Base-by-base conservation (phyloP, 805 yeast species). In the Torulaspora quercuum region DNA sequence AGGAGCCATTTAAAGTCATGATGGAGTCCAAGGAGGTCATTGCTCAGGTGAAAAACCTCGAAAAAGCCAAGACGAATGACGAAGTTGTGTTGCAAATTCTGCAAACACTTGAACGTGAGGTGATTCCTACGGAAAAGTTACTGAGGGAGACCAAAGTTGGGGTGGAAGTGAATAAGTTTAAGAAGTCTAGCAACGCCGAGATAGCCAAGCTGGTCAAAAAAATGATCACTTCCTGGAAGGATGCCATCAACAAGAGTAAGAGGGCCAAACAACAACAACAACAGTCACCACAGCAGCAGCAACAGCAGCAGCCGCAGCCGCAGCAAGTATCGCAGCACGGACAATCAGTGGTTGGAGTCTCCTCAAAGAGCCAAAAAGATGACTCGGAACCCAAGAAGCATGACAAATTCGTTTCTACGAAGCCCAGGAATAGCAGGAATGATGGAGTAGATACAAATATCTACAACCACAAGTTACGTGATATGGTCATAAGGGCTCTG, bases 101-200 rank as follows among this genome's bases (percentile, higher is more conserved):
- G 46, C 73, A 69, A 27, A 68, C 73, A 15, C 66, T 90, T 43
- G 78, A 82, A 48, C 75, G 72, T 39, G 85, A 84, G 8, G 49
- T 61, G 22, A 84, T 87, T 35, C 96, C 97, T 7, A 80, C 94
- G 1, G 97, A 90, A 56, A 76, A 79, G 57, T 68, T 90, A 22
- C 69, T 90, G 34, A 75, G 97, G 53, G 77, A 90, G 54, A 92
- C 98, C 6, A 88, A 87, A 61, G 90, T 92, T n/a, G 98, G 98
- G 46, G 90, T 92, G 11, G 90, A 89, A 6, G 97, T 92, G 26
- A 92, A 92, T 66, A 88, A 86, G 62, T 77, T 83, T 53, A 77
- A 95, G 46, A 65, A 84, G 6, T 77, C 79, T 30, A 55, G 64
- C 19, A 85, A 83, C 60, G 44, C 73, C 14, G 94, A 88, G 49